Conservation (phyloP, 306 rosid species). For the Prunus mira region DNA sequence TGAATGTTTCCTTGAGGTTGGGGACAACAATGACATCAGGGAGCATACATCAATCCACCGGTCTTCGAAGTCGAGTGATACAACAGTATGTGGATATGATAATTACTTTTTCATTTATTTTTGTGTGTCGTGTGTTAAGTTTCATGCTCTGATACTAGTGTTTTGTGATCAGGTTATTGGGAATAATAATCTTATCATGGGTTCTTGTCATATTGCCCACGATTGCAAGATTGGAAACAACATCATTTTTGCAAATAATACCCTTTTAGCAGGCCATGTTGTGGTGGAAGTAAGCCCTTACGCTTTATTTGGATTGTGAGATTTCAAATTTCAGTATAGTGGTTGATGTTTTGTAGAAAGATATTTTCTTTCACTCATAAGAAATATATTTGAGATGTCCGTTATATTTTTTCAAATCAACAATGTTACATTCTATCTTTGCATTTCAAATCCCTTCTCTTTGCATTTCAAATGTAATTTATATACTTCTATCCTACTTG, state of each 20-base stretch:
- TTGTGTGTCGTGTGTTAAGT: constrained; percentile 1
- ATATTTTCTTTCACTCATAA: not conserved
- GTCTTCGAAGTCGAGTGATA: constrained; percentile 75
- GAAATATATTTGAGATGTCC: not conserved
- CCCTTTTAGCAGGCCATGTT: constrained; percentile 91
- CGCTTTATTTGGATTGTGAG: not conserved
- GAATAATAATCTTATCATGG: constrained; percentile 86
- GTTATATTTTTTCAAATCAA: not conserved
- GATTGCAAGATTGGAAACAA: constrained; percentile 83
- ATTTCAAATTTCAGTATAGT: not conserved
- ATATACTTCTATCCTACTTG: constrained; percentile 1
- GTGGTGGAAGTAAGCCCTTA: constrained; percentile 69
- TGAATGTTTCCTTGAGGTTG: constrained; percentile 82
- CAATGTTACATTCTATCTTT: not conserved
- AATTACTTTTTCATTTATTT: not conserved
- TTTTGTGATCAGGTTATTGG: constrained; percentile 71
- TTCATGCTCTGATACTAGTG: constrained; percentile 16
- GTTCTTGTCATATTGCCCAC: constrained; percentile 94
- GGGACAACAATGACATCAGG: constrained; percentile 82
- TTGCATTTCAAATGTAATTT: not conserved
- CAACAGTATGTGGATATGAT: constrained; percentile 52
- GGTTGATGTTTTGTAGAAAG: not conserved
- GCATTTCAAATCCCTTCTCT: not conserved
- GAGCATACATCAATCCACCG: constrained; percentile 82
- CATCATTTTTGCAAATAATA: constrained; percentile 80